Conservation (phyloP, 495 filamentous ascomycete genomes). For the Thozetella sp. region DNA sequence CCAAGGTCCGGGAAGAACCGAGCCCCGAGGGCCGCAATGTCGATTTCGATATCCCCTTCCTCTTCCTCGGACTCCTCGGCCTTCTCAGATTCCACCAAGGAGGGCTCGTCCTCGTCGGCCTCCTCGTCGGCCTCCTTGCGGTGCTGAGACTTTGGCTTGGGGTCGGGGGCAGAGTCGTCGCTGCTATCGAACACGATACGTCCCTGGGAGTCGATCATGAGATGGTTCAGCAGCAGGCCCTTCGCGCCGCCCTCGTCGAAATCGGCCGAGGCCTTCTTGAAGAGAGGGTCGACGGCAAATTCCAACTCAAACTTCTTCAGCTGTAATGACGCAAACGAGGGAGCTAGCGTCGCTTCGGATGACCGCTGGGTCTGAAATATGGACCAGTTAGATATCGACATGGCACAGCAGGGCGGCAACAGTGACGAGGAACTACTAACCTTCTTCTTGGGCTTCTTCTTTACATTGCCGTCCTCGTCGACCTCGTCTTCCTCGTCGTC, state of each 20-base stretch:
- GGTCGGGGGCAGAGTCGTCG: constrained; percentile 68
- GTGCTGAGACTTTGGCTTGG: constrained; percentile 33
- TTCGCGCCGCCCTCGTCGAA: constrained; percentile 99
- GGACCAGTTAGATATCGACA: not conserved
- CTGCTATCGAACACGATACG: constrained; percentile 98
- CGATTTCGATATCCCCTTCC: constrained; percentile 67
- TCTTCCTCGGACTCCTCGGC: constrained; percentile 36
- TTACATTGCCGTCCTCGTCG: constrained; percentile 73
- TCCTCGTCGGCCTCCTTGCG: constrained; percentile 47
- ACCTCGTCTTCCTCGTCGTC: constrained; percentile 78
- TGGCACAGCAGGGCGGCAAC: not conserved
- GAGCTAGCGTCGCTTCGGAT: constrained; percentile 88
- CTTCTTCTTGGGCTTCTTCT: constrained; percentile 76
- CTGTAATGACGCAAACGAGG: constrained; percentile 84
- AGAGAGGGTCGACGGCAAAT: constrained; percentile 94
- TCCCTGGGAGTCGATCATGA: constrained; percentile 88
- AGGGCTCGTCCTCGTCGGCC: constrained; percentile 49
- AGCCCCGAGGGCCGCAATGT: constrained; percentile 69
- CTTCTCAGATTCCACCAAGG: constrained; percentile 26
- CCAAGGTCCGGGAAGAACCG: constrained; percentile 88
- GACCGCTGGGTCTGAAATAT: constrained; percentile 59
- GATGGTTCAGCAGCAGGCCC: constrained; percentile 90
- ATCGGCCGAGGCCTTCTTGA: constrained; percentile 97
- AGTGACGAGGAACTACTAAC: constrained; percentile 2
- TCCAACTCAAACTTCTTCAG: constrained; percentile 98